phyloP scores from a whole-genome alignment of 768 basidiomycete species.

The Bullera alba region DNA sequence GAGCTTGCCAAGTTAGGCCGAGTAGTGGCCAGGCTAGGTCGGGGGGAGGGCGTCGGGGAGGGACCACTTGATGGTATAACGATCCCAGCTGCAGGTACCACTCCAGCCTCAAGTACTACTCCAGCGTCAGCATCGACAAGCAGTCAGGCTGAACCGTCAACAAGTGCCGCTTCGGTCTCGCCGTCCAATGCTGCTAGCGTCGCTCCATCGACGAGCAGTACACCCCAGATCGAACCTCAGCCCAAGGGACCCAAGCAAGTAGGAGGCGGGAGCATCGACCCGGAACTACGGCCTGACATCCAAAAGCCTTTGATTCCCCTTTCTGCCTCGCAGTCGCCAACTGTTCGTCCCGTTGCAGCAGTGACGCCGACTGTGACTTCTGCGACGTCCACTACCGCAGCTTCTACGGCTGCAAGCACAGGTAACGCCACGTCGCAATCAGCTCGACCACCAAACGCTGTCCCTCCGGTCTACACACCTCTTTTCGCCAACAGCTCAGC shows the following conservation, averaged over 20 bases:
- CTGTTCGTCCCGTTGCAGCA: neutral
- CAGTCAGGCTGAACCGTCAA: neutral
- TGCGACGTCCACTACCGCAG: too few relatives aligned
- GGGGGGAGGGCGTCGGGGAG: constrained; percentile 25
- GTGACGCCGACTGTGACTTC: neutral
- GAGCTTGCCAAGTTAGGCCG: constrained; percentile 31
- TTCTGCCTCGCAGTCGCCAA: neutral
- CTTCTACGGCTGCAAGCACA: too few relatives aligned
- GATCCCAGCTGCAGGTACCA: neutral
- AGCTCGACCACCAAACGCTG: neutral
- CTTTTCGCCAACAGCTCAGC: neutral
- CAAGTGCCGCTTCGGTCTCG: neutral
- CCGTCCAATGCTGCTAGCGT: too few relatives aligned
- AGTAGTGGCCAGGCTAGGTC: constrained; percentile 22
- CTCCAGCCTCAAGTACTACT: neutral
- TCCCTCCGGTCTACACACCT: neutral
- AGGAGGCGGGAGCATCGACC: constrained; percentile 24
- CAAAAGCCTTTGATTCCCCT: neutral
- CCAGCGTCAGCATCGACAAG: neutral
- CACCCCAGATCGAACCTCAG: too few relatives aligned
- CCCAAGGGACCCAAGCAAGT: constrained; percentile 33
- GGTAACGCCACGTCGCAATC: too few relatives aligned
- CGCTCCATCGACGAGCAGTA: too few relatives aligned
- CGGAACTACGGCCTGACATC: neutral
- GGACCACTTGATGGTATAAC: constrained; percentile 4